phyloP scores from a whole-genome alignment of 371 early-diverging fungal genomes.

The Mucor saturninus region DNA sequence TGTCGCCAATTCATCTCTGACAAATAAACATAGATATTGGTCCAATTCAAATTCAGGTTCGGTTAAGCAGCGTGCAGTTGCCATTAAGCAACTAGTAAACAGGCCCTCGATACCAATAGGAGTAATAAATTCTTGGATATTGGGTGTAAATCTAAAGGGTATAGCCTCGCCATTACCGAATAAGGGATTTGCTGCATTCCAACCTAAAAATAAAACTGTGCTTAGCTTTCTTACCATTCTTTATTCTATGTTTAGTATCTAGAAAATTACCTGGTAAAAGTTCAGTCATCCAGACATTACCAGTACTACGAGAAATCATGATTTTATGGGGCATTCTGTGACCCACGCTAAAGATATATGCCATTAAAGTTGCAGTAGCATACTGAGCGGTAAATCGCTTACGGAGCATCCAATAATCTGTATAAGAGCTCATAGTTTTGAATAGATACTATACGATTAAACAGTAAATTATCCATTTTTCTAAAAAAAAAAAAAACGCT shows the following conservation, averaged over 20 bases:
- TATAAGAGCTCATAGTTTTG: slow-evolving; percentile 70
- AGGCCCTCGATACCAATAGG: slow-evolving; percentile 92
- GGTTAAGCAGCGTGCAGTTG: slow-evolving; percentile 77
- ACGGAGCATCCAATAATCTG: slow-evolving; percentile 91
- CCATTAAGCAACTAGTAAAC: slow-evolving; percentile 81
- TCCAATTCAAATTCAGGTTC: slow-evolving; percentile 85
- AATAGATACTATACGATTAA: slow-evolving; percentile 8
- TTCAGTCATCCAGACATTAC: slow-evolving; percentile 84
- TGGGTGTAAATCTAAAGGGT: slow-evolving; percentile 98
- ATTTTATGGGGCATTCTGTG: slow-evolving; percentile 89
- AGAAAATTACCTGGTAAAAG: slow-evolving; percentile 64
- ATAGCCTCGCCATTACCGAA: slow-evolving; percentile 76
- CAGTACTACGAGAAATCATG: slow-evolving; percentile 81
- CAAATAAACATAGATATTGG: slow-evolving; percentile 83
- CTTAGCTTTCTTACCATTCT: too few relatives aligned
- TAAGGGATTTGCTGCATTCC: slow-evolving; percentile 42
- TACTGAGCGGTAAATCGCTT: slow-evolving; percentile 92
- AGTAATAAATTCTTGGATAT: slow-evolving; percentile 92
- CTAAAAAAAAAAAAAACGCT: not conserved
- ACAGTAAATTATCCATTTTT: not conserved
- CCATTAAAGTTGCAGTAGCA: slow-evolving; percentile 88
- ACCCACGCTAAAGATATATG: slow-evolving; percentile 86
- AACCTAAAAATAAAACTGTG: slow-evolving; percentile 11
- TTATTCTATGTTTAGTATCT: not conserved
- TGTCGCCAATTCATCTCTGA: slow-evolving; percentile 88